Conservation (phyloP, 352 stramenopile species). For the Pythium chondricola region DNA sequence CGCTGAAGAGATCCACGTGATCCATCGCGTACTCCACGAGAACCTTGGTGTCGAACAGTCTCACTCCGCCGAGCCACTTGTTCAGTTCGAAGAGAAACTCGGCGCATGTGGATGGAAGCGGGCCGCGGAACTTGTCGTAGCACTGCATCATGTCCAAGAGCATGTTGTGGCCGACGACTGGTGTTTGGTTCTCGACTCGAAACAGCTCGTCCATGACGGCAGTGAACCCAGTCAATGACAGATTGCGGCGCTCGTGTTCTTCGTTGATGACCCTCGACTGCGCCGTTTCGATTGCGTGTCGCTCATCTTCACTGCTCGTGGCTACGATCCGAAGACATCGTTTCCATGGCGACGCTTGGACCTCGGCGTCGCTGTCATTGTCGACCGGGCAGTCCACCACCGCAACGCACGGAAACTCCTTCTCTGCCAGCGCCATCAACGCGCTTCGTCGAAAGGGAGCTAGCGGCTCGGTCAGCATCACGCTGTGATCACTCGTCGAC, state of each 20-base stretch:
- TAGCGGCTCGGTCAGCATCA: slow-evolving; percentile 45
- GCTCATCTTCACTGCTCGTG: slow-evolving; percentile 7
- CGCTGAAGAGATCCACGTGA: slow-evolving; percentile 46
- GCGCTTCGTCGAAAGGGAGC: slow-evolving; percentile 59
- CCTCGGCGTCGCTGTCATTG: slow-evolving; percentile 27
- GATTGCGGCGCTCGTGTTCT: slow-evolving; percentile 39
- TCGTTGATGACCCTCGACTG: slow-evolving; percentile 13
- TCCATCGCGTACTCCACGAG: slow-evolving; percentile 62
- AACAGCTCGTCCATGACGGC: slow-evolving; percentile 46
- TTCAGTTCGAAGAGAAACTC: slow-evolving; percentile 52
- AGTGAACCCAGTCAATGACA: slow-evolving; percentile 61
- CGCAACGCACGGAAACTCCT: slow-evolving; percentile 31
- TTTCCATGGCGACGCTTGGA: slow-evolving; percentile 47
- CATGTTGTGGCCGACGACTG: slow-evolving; percentile 73
- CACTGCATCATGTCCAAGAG: slow-evolving; percentile 78
- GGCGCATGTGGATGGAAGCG: slow-evolving; percentile 43
- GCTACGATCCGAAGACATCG: slow-evolving; percentile 50
- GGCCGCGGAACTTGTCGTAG: slow-evolving; percentile 70
- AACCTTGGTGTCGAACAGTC: slow-evolving; percentile 72
- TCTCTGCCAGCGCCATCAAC: slow-evolving; percentile 41
- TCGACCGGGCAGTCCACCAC: slow-evolving; percentile 64
- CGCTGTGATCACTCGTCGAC: background rate
- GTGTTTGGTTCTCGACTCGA: slow-evolving; percentile 27
- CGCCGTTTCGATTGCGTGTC: background rate
- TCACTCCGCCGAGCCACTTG: slow-evolving; percentile 34